Conservation (phyloP, 2,329 filamentous ascomycete species). For the Madurella fahalii region DNA sequence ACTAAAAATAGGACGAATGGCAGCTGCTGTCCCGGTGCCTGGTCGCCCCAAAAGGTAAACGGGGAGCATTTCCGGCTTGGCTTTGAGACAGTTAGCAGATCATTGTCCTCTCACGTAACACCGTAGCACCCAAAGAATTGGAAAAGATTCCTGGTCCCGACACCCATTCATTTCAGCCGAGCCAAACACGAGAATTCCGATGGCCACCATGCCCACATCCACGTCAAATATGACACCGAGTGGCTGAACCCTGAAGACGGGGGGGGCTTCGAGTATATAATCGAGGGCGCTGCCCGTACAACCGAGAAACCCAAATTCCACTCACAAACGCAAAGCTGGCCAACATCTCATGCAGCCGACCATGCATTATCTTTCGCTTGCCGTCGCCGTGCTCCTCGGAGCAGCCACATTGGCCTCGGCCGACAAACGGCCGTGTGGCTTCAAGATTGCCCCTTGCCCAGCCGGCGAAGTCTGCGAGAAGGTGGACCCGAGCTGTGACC, state of each 20-base stretch:
- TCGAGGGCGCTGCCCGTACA: neutral
- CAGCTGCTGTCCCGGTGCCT: neutral
- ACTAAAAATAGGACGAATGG: constrained; percentile 16
- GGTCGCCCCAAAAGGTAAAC: constrained; percentile 7
- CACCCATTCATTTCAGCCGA: constrained; percentile 8
- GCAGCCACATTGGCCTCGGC: neutral
- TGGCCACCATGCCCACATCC: neutral
- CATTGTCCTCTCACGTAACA: neutral
- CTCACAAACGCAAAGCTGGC: neutral
- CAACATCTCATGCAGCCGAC: neutral
- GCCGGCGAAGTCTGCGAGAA: constrained; percentile 14
- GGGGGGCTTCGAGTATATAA: neutral
- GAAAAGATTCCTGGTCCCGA: neutral
- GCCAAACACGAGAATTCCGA: constrained; percentile 13
- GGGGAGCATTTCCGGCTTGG: constrained; percentile 14
- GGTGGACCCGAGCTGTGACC: constrained; percentile 17
- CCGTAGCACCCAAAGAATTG: neutral
- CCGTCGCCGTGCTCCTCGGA: constrained; percentile 12
- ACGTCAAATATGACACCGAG: neutral
- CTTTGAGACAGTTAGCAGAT: constrained; percentile 6
- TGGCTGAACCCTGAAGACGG: neutral
- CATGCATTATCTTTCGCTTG: constrained; percentile 13
- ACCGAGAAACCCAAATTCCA: neutral
- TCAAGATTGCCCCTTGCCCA: constrained; percentile 25
- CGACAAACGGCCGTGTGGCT: constrained; percentile 20